Evolutionary conservation across 306 rosid genomes (phyloP), one percentile per base, ranked within the genome.

Genomic region (Dalbergia cochinchinensis): DNA sequence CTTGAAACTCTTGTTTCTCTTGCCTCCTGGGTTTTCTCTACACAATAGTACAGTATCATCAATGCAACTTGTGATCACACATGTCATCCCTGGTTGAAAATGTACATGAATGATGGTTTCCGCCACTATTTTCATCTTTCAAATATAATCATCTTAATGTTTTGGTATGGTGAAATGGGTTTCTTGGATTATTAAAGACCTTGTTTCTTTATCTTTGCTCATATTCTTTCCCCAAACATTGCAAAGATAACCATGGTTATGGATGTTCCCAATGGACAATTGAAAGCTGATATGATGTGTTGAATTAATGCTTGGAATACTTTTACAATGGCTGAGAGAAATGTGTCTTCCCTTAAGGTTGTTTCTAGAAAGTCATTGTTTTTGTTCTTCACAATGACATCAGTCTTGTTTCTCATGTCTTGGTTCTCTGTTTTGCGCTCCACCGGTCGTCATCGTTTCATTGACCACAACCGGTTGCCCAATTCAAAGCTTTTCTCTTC

Each of bases 371-470:
- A 82, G 33, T 80, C 91, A 68, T 42, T 89, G 60, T 2, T 91
- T 55, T 80, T 79, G 47, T 82, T 92, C 41, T 88, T 92, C 59
- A 37, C 86, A 35, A 47, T 83, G 48, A 83, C 86, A n/a, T 89
- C 91, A 13, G 9, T 77, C 8, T 8, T 92, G n/a, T 91, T 91
- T 72, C 4, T 88, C 31, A 75, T 89, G 19, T 91, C 94, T 5
- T 88, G 90, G 92, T 83, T 89, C 83, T 88, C 84, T 19, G 87
- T 92, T 55, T 57, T 91, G 79, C 85, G 87, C 18, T 90, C 96
- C 13, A 70, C 91, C 6, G 65, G 47, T 60, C 74, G 53, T 48
- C 78, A 84, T 44, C 68, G 14, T 19, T 82, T 67, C 75, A 76
- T 84, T 15, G 85, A 85, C 66, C 61, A 74, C 26, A 78, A 47